Evolutionary conservation across 768 basidiomycete genomes (phyloP), one percentile per base, ranked within the genome.

Genomic region (Russula sp.): DNA sequence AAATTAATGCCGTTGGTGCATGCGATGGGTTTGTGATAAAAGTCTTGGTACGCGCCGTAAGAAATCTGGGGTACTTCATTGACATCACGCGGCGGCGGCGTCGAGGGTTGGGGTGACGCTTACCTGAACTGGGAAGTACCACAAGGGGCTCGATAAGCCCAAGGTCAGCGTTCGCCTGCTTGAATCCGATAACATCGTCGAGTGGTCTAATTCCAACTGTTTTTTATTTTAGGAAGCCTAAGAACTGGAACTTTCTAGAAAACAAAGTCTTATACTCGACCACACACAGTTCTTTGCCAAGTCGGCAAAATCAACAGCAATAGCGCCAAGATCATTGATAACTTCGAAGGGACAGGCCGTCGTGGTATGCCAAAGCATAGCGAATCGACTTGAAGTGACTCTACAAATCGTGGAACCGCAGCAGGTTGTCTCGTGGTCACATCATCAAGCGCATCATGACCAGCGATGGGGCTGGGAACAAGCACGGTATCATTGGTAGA

Each of bases 351-450:
- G 25, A 29, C 25, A 29, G 25, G 25, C 25, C 3, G 3, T 29
- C 25, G 25, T 29, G 25, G 25, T 3, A 81, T 75, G 14, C 81
- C 81, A 10, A 82, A 66, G 6, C 79, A 65, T 35, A 87, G 71
- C 0, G 81, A 80, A 35, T 79, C 70, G 39, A 70, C 70, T 49
- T 77, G 73, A 5, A 87, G 74, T 0, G 84, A 83, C 66, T 77
- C 73, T 0, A 76, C 81, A 66, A 76, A 87, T 66, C 85, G 78
- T 0, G 85, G 85, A 9, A 86, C 76, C 0, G 65, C 58, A 0
- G 57, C 58, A 2, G 86, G 85, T 58, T 79, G 76, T 11, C 73
- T 70, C 29, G 75, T 63, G 34, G 78, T 78, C 60, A 72, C 75
- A 47, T 71, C 70, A 66, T 80, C 25, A 29, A 29, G 36, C 36